Base-by-base conservation (phyloP, 441 rosid genomes). In the Populus hybrid region DNA sequence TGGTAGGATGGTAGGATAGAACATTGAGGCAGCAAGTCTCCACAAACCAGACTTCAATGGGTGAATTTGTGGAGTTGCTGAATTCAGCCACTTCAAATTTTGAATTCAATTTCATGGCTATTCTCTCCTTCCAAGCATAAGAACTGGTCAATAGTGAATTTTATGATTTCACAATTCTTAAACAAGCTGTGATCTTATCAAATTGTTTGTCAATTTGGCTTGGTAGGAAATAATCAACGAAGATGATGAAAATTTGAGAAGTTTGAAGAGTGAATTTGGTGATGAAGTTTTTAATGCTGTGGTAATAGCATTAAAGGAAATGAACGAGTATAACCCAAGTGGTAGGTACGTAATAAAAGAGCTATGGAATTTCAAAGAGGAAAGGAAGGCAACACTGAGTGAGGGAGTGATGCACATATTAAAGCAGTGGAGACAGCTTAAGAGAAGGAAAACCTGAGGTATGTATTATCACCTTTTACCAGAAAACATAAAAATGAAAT, bases 321-420 rank as follows among this genome's bases (percentile, higher is more conserved):
- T 84, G 74, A 83, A 78, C 40, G 89, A 88, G 36, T 65, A 81
- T 74, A 89, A 85, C 40, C 80, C 88, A 6, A 89, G 89, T 72
- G 93, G 91, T 16, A 78, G 88, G 69, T 88, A 85, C 78, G 33
- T 59, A 11, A 68, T 74, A 11, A 31, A 73, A 0, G 89, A 85
- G 73, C 73, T 90, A 0, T 89, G 88, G 91, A 74, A 89, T 76
- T 69, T 69, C 40, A 78, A 69, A 77, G 80, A 79, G 74, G 73
- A 72, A 24, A 80, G 84, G 83, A 87, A 83, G 81, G 92, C 92
- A 10, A 16, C 86, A 7, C 31, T 87, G 53, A 74, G n/a, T 42
- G 90, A 87, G 76, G 89, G 78, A 65, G 76, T 71, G 14, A 18
- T 10, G 24, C 64, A 74, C 26, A 5, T 88, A 26, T 45, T 78